These are phyloP conservation scores for Lophiostoma macrostomum DNA, from an alignment of 495 filamentous ascomycete species.

Conservation along the genomic window DNA sequence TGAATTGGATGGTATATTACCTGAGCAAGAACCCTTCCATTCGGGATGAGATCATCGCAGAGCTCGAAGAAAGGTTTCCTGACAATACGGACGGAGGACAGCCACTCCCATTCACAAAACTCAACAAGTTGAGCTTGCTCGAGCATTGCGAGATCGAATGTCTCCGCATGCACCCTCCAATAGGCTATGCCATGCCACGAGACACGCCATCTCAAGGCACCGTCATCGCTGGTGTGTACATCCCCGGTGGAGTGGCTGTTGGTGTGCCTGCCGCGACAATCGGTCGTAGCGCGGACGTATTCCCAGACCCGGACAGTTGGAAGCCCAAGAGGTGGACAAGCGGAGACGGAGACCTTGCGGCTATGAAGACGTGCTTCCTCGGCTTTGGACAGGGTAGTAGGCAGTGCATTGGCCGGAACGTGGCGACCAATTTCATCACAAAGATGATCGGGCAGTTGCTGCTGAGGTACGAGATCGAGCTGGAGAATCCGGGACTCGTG, in stretches of 20 bases:
- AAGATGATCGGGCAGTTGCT: conserved; percentile 28
- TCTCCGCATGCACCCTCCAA: conserved; percentile 30
- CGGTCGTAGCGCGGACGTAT: conserved; percentile 26
- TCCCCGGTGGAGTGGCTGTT: conserved; percentile 18
- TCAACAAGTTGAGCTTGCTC: conserved; percentile 24
- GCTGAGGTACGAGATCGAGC: conserved; percentile 22
- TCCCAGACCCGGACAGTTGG: conserved; percentile 12
- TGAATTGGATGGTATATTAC: conserved; percentile 34
- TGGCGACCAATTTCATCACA: conserved; percentile 26
- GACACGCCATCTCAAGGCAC: conserved; percentile 24
- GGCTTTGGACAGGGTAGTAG: conserved; percentile 29
- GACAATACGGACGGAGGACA: conserved; percentile 4
- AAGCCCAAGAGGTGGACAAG: conserved; percentile 18
- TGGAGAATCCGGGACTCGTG: conserved; percentile 23
- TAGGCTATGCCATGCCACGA: conserved; percentile 21
- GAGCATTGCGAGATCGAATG: conserved; percentile 27
- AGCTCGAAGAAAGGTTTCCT: conserved; percentile 25
- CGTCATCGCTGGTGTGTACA: conserved; percentile 20
- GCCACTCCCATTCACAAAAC: conserved; percentile 18
- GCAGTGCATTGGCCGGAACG: conserved; percentile 28
- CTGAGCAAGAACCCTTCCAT: conserved; percentile 26
- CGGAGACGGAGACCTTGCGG: conserved; percentile 7
- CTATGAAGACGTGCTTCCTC: conserved; percentile 32
- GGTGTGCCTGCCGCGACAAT: conserved; percentile 26
- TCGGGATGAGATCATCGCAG: conserved; percentile 2